Conservation (phyloP, 2,329 filamentous ascomycete species). For the Dactylonectria estremocensis region DNA sequence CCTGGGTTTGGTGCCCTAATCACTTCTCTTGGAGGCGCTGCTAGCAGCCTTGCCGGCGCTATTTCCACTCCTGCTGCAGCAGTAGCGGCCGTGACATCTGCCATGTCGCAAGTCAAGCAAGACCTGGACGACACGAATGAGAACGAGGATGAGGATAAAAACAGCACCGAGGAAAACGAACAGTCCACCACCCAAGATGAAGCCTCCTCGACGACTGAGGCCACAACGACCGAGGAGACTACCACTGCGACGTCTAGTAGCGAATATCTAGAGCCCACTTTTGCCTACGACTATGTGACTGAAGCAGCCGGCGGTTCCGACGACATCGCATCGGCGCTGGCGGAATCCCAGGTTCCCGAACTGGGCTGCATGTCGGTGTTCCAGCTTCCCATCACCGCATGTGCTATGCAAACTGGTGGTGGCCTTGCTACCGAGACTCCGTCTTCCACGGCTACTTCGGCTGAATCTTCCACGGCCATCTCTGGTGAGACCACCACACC, state of each 20-base stretch:
- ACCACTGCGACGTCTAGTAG: constrained; percentile 5
- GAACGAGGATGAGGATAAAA: constrained; percentile 4
- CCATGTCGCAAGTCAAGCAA: constrained; percentile 12
- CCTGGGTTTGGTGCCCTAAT: constrained; percentile 15
- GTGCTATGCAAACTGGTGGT: constrained; percentile 5
- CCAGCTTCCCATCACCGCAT: constrained; percentile 4
- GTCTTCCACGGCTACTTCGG: neutral
- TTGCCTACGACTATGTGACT: neutral
- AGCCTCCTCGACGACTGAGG: constrained; percentile 1
- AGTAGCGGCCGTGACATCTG: constrained; percentile 11
- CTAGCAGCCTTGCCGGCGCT: constrained; percentile 1
- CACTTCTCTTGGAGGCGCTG: constrained; percentile 5
- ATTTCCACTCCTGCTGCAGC: constrained; percentile 19
- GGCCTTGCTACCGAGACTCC: neutral
- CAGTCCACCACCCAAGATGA: neutral
- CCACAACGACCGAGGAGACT: constrained; percentile 4
- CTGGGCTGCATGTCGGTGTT: constrained; percentile 15
- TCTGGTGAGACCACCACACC: neutral
- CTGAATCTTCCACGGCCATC: neutral
- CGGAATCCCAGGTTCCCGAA: constrained; percentile 1
- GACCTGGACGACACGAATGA: constrained; percentile 13
- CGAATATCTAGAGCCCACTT: neutral
- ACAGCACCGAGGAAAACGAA: neutral
- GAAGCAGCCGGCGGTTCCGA: constrained; percentile 9
- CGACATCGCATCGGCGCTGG: constrained; percentile 4